Conservation (phyloP, 345 rosid genomes). For the Kandelia obovata region DNA sequence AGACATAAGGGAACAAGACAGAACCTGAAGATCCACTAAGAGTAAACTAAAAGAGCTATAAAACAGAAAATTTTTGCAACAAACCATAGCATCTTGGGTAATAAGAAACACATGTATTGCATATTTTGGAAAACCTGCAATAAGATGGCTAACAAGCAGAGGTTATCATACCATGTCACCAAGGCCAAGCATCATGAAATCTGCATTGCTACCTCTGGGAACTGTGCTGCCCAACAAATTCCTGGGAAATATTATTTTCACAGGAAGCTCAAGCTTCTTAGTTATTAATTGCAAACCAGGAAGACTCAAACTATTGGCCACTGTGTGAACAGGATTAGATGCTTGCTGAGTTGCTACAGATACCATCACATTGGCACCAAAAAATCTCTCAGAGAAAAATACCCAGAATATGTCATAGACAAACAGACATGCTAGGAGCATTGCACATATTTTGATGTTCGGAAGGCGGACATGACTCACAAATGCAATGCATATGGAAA, state of each 20-base stretch:
- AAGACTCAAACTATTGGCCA: slow-evolving; percentile 87
- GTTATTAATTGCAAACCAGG: slow-evolving; percentile 93
- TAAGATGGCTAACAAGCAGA: slow-evolving; percentile 8
- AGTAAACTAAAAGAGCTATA: background rate
- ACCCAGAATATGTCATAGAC: slow-evolving; percentile 99
- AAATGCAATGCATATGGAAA: slow-evolving; percentile 86
- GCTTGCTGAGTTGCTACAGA: slow-evolving; percentile 96
- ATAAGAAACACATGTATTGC: background rate
- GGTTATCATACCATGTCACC: slow-evolving; percentile 84
- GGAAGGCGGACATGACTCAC: slow-evolving; percentile 97
- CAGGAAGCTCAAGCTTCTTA: slow-evolving; percentile 90
- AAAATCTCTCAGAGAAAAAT: slow-evolving; percentile 94
- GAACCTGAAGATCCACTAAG: background rate
- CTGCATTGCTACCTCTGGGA: slow-evolving; percentile 56
- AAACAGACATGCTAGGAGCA: slow-evolving; percentile 80
- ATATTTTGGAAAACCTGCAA: slow-evolving; percentile 5
- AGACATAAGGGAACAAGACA: too few species aligned
- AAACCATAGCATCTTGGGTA: too few species aligned
- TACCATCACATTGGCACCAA: slow-evolving; percentile 99
- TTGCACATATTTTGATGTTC: slow-evolving; percentile 85
- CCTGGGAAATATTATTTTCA: slow-evolving; percentile 84
- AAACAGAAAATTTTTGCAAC: background rate
- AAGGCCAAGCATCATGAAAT: slow-evolving; percentile 98
- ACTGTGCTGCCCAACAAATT: slow-evolving; percentile 69
- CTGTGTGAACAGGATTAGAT: slow-evolving; percentile 90